Conservation (phyloP, 1,139 yeast genomes). For the Magnusiomyces tetraspermus region DNA sequence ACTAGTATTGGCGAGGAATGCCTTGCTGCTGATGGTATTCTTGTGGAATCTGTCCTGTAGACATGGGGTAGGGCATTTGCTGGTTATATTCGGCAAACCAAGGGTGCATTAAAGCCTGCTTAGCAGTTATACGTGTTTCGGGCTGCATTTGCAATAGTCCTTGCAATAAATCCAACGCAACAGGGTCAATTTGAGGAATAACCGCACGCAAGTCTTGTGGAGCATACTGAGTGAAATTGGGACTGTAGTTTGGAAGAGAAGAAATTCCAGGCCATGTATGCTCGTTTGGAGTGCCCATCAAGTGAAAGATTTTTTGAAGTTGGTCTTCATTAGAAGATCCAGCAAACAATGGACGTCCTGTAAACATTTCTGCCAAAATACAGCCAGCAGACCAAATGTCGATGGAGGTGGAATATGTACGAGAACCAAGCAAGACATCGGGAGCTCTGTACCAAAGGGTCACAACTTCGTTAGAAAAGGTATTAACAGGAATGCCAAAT, state of each 20-base stretch:
- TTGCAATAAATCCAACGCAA: conserved; percentile 70
- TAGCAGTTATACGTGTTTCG: conserved; percentile 79
- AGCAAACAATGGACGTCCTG: conserved; percentile 95
- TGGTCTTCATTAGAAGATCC: conserved; percentile 97
- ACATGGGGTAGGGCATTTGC: conserved; percentile 9
- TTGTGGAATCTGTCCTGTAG: conserved; percentile 4
- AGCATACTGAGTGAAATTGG: conserved; percentile 65
- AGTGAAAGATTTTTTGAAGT: conserved; percentile 72
- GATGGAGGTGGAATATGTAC: conserved; percentile 90
- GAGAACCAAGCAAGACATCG: conserved; percentile 87
- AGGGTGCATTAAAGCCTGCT: conserved; percentile 88
- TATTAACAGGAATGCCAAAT: conserved; percentile 95
- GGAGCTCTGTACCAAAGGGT: conserved; percentile 99
- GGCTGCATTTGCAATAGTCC: conserved; percentile 85
- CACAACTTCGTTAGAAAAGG: conserved; percentile 94
- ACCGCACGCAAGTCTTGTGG: conserved; percentile 77
- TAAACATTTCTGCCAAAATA: conserved; percentile 94
- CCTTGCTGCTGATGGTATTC: conserved; percentile 5
- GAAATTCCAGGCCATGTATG: conserved; percentile 94
- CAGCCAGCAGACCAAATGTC: conserved; percentile 99
- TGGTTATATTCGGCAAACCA: conserved; percentile 75
- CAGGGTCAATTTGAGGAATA: conserved; percentile 66
- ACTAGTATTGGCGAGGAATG: background rate
- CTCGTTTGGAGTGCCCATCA: conserved; percentile 96
- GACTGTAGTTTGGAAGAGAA: conserved; percentile 72